phyloP scores from a whole-genome alignment of 1,284 basidiomycete species.

The Cutaneotrichosporon cyanovorans region DNA sequence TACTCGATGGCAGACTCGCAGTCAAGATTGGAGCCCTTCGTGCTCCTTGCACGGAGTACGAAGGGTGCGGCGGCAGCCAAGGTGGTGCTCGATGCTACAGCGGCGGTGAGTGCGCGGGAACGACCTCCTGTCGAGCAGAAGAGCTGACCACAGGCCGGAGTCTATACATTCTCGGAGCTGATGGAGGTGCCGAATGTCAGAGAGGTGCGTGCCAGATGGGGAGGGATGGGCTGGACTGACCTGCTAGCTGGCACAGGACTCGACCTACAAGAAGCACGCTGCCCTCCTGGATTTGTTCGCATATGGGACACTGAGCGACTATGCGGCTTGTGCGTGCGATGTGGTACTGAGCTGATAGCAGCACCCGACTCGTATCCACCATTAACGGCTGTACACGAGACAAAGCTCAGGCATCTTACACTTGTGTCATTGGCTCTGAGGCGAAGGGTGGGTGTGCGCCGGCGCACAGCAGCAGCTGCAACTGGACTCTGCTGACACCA shows the following conservation, averaged over 20 bases:
- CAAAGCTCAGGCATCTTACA: slow-evolving; percentile 85
- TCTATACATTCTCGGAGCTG: slow-evolving; percentile 84
- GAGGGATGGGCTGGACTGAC: not conserved
- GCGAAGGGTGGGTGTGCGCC: slow-evolving; percentile 53
- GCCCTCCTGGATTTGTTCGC: slow-evolving; percentile 75
- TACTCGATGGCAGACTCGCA: slow-evolving; percentile 25
- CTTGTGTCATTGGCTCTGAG: slow-evolving; percentile 70
- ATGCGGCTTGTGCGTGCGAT: slow-evolving; percentile 48
- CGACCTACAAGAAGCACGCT: slow-evolving; percentile 56
- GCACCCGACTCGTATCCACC: slow-evolving; percentile 59
- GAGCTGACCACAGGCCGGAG: slow-evolving; percentile 53
- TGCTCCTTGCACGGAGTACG: slow-evolving; percentile 79
- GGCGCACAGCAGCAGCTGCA: not conserved
- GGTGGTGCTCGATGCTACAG: slow-evolving; percentile 73
- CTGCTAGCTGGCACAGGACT: slow-evolving; percentile 37
- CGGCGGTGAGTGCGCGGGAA: slow-evolving; percentile 50
- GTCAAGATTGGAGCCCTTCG: slow-evolving; percentile 62
- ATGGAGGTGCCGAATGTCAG: slow-evolving; percentile 72
- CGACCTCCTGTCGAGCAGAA: not conserved
- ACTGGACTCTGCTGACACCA: slow-evolving; percentile 13
- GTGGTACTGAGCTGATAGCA: slow-evolving; percentile 41
- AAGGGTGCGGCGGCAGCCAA: slow-evolving; percentile 88
- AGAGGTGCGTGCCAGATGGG: slow-evolving; percentile 65
- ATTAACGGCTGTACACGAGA: slow-evolving; percentile 62
- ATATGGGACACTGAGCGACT: slow-evolving; percentile 76